Evolutionary conservation across 2,329 filamentous ascomycete species (phyloP), one percentile per base, ranked within the genome.

Genomic region (Diaporthe aspalathi): DNA sequence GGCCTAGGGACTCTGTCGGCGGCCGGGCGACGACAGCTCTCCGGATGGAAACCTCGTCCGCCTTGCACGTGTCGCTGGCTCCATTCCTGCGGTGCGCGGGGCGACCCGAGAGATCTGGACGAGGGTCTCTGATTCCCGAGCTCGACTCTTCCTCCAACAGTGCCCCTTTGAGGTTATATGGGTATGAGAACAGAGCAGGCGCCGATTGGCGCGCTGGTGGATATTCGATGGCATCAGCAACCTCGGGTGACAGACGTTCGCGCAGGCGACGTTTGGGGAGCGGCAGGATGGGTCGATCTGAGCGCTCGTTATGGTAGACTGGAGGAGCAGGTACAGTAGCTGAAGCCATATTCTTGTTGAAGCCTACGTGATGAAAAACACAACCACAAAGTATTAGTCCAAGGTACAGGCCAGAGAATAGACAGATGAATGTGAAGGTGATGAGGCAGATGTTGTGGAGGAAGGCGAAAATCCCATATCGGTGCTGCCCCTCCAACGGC

Each of bases 221-320:
- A 77, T 94, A 97, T 76, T 91, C 87, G 76, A 98, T 96, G 38
- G 92, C 90, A 67, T 92, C 91, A 70, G 93, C 94, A 76, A 93
- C 91, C 80, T 97, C 94, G 72, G 93, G 92, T 40, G 95, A 95
- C 67, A 99, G 86, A 70, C 94, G 91, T 80, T 96, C 94, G 77
- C 95, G 93, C 68, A 99, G 88, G 74, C 93, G 92, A 78, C 94
- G 92, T 83, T 93, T 96, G 53, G 96, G 96, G 73, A 99, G 85
- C 70, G 96, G 96, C 79, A 94, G 92, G 80, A 99, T 99, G 73
- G 95, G 93, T 81, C 96, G 92, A 80, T 97, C 93, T 75, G 94
- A 94, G 80, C 67, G 70, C n/a, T 72, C 70, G 52, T 54, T 68
- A 20, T 72, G 68, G 63, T 72, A 72, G 93, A 97, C 78, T 94